phyloP scores from a whole-genome alignment of 805 yeast species.

The Hemisphaericaspora nanyangensis region DNA sequence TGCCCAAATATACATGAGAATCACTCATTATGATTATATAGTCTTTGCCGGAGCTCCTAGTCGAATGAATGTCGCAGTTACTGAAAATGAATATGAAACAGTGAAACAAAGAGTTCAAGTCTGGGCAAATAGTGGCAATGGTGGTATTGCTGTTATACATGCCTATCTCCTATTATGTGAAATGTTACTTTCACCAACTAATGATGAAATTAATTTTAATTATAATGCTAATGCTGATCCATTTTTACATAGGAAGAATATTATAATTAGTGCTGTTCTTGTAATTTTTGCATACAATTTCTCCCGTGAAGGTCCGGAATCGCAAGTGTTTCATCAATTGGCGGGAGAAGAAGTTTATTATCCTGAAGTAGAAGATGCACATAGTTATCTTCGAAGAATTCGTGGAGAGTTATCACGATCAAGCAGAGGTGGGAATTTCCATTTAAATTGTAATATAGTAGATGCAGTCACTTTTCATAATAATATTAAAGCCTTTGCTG shows the following conservation, averaged over 20 bases:
- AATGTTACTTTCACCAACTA: conserved; percentile 55
- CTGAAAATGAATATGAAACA: conserved; percentile 44
- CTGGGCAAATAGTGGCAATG: conserved; percentile 48
- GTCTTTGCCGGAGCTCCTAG: conserved; percentile 30
- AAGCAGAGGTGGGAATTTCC: conserved; percentile 21
- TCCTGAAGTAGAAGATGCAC: conserved; percentile 46
- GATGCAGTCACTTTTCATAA: conserved; percentile 25
- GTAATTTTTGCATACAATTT: conserved; percentile 53
- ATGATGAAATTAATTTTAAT: conserved; percentile 39
- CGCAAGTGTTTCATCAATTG: conserved; percentile 20
- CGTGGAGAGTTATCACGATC: conserved; percentile 35
- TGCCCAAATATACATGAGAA: conserved; percentile 24
- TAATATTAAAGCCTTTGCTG: conserved; percentile 38
- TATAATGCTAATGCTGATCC: conserved; percentile 54
- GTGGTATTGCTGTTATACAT: conserved; percentile 54
- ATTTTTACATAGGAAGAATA: conserved; percentile 34
- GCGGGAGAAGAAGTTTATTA: conserved; percentile 9
- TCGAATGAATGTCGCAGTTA: conserved; percentile 52
- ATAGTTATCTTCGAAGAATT: conserved; percentile 47
- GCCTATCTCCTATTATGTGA: conserved; percentile 61
- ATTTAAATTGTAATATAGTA: conserved; percentile 22
- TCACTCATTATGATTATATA: conserved; percentile 27
- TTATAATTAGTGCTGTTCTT: conserved; percentile 37
- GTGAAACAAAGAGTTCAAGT: conserved; percentile 48
- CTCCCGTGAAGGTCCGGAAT: conserved; percentile 46